phyloP scores from a whole-genome alignment of 2,329 filamentous ascomycete genomes.

The Cladosporium sp. region DNA sequence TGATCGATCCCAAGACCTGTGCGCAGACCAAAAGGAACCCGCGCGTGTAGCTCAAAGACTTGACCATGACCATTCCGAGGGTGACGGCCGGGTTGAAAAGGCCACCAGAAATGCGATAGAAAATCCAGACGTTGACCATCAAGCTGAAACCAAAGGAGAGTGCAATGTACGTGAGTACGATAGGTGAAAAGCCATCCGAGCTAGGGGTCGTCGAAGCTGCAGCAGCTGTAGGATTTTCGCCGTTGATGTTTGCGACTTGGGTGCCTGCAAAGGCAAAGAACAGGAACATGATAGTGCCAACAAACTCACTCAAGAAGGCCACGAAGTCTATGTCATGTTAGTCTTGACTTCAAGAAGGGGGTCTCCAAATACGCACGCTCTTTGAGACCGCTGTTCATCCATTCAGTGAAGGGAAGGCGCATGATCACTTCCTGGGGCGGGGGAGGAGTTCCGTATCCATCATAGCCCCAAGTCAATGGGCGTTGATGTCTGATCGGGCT shows the following conservation, averaged over 20 bases:
- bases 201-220: conserved; percentile 7
- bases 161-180: conserved; percentile 26
- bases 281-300: conserved; percentile 50
- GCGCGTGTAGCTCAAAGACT: conserved; percentile 52
- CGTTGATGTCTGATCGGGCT: conserved; percentile 9
- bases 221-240: conserved; percentile 18
- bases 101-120: conserved; percentile 29
- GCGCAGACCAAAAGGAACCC: conserved; percentile 50
- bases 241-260: conserved; percentile 46
- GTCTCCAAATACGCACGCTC: conserved; percentile 26
- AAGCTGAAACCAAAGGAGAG: conserved; percentile 34
- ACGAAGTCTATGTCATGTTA: not conserved
- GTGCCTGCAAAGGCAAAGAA: conserved; percentile 47
- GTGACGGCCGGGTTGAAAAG: conserved; percentile 42
- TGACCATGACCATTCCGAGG: conserved; percentile 56
- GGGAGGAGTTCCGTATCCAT: not conserved
- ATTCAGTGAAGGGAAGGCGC: conserved; percentile 27
- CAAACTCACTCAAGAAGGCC: conserved; percentile 44
- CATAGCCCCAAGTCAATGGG: conserved; percentile 4
- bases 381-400: conserved; percentile 30
- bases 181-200: conserved; percentile 22
- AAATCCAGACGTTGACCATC: conserved; percentile 35
- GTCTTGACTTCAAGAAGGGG: not conserved
- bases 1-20: conserved; percentile 57
- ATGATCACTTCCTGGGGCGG: conserved; percentile 28